phyloP scores from a whole-genome alignment of 2,329 filamentous ascomycete species.

The Alternaria sp. region DNA sequence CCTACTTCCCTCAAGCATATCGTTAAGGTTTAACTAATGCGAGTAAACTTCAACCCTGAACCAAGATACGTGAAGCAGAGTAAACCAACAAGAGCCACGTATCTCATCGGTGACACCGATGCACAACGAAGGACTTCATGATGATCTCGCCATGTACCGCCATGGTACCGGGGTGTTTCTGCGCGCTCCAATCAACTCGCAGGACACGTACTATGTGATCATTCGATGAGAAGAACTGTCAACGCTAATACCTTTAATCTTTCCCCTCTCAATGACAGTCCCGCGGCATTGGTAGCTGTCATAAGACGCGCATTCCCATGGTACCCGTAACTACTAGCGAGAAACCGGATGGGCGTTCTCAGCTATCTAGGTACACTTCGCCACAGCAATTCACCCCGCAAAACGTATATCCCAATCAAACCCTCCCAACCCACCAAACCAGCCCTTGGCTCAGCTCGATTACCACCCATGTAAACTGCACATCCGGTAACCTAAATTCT shows the following conservation, averaged over 20 bases:
- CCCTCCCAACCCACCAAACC: background rate
- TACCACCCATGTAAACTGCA: background rate
- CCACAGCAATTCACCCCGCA: background rate
- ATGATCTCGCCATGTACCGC: background rate
- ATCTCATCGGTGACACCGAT: background rate
- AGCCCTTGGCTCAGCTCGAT: background rate
- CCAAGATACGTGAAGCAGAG: background rate
- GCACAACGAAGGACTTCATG: background rate
- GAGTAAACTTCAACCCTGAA: background rate
- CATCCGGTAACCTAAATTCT: background rate
- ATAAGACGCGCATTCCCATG: background rate
- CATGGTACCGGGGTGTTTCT: background rate
- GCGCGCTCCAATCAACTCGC: background rate
- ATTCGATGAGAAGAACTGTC: background rate
- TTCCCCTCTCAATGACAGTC: background rate
- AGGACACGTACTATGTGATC: background rate
- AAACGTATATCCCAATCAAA: background rate
- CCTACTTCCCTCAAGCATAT: background rate
- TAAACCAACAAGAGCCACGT: background rate
- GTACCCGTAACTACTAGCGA: background rate
- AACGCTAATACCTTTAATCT: background rate
- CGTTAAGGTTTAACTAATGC: constrained; percentile 1
- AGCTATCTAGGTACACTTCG: background rate
- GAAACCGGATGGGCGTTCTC: background rate
- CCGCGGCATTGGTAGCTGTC: background rate